Evolutionary conservation across 2,329 filamentous ascomycete genomes (phyloP).

Genomic region (Gyromitra esculenta): DNA sequence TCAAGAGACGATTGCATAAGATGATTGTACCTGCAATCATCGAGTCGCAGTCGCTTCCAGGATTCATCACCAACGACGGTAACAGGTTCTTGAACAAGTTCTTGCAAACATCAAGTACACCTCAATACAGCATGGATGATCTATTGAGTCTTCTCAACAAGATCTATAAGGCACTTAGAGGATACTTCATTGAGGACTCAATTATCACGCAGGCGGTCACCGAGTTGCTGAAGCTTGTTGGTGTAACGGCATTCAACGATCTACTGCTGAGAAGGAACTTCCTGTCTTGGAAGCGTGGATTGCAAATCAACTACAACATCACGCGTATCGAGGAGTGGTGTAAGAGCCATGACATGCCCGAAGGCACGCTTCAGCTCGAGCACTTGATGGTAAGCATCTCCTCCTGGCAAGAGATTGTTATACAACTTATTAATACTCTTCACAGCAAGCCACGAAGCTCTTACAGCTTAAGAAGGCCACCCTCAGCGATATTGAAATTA

Average conservation of each 20-base stretch:
- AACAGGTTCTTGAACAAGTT: conserved; percentile 98
- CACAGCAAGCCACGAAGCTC: conserved; percentile 93
- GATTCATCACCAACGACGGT: conserved; percentile 98
- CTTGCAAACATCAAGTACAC: conserved; percentile 84
- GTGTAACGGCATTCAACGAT: conserved; percentile 98
- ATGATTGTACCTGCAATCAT: conserved; percentile 99
- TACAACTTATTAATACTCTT: conserved; percentile 9
- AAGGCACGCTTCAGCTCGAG: conserved; percentile 95
- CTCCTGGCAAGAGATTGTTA: background rate
- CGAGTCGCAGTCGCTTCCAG: conserved; percentile 95
- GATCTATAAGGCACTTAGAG: conserved; percentile 98
- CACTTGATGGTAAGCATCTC: conserved; percentile 82
- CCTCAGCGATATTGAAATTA: conserved; percentile 98
- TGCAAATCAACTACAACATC: conserved; percentile 99
- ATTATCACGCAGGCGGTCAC: conserved; percentile 97
- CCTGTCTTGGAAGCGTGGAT: conserved; percentile 97
- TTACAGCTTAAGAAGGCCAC: conserved; percentile 99
- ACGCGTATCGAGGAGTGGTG: conserved; percentile 99
- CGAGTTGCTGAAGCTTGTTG: conserved; percentile 89
- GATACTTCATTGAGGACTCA: conserved; percentile 93
- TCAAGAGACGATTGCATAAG: conserved; percentile 99
- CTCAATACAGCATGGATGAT: conserved; percentile 99
- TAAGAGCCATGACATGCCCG: conserved; percentile 99
- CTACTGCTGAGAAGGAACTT: conserved; percentile 97
- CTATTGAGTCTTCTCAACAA: conserved; percentile 93